Evolutionary conservation across 768 basidiomycete genomes (phyloP), one percentile per base, ranked within the genome.

Genomic region (Antrodiella citrinella): DNA sequence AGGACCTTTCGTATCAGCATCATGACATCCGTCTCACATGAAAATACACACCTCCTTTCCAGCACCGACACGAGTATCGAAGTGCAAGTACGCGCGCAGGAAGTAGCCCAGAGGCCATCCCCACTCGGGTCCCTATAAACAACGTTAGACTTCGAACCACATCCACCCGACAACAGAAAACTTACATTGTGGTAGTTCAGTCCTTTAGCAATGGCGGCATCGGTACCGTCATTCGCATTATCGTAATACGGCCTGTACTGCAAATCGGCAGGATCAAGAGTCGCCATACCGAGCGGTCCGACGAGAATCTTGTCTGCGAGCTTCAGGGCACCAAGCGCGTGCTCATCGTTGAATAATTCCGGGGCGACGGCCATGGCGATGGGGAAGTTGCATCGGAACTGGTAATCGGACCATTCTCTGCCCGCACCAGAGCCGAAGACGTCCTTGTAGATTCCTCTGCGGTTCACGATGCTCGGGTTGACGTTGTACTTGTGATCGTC

Each of bases 361-460:
- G 95, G 95, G 1, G 96, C 96, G 42, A 98, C 93, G 2, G 86
- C 78, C 94, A 98, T 97, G 0, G 96, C 91, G 51, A 97, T 86
- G 3, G 93, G 85, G 73, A 92, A 95, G 68, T 97, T 96, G 59
- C 82, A 80, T 53, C 93, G 78, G 57, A 96, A 77, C 67, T 98
- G 96, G 65, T 98, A 99, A 68, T 99, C 94, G 4, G 92, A 90
- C 92, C 92, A 97, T 67, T 95, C 90, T 49, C 91, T 78, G 9
- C 83, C 87, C 44, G 74, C 62, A 0, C 90, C 90, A 10, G 96
- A 93, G 38, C 94, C 91, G 57, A 86, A 86, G 4, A 98, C 91
- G 63, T 99, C 96, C 74, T 99, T 99, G 76, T 98, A 99, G 62
- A 97, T 95, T 3, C 95, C 96, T 51, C 96, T 78, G 12, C 91